A percentile compares a stretch with the other conserved stretches of the same genome.
These are phyloP conservation scores for Elasticomyces elasticus DNA, from an alignment of 495 filamentous ascomycete genomes.

Conservation along the genomic window DNA sequence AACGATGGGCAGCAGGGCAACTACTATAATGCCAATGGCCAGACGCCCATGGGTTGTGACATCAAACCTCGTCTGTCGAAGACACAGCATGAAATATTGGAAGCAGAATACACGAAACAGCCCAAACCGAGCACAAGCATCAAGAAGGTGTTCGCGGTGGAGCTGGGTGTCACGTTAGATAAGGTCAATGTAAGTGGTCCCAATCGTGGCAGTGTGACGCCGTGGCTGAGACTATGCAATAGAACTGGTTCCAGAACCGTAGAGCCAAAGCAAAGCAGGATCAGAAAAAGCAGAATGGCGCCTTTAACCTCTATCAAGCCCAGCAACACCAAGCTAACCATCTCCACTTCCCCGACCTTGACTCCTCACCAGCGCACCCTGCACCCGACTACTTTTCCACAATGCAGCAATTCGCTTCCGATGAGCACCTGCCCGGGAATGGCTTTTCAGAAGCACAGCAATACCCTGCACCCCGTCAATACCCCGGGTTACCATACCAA, in stretches of 20 bases:
- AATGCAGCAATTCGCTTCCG: conserved; percentile 9
- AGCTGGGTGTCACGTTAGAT: conserved; percentile 31
- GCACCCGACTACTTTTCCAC: conserved; percentile 11
- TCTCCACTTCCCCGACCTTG: conserved; percentile 1
- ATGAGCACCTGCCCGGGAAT: neutral
- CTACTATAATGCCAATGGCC: conserved; percentile 1
- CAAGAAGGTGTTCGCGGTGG: conserved; percentile 35
- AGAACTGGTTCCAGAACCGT: conserved; percentile 41
- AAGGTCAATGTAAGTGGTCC: conserved; percentile 35
- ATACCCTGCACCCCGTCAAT: neutral
- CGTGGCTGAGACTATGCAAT: conserved; percentile 9
- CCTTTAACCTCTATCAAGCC: conserved; percentile 1
- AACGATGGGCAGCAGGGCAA: neutral
- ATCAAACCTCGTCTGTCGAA: conserved; percentile 37
- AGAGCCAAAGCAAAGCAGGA: conserved; percentile 38
- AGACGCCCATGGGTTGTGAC: conserved; percentile 19
- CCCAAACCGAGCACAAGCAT: conserved; percentile 32
- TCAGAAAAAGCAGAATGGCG: conserved; percentile 27
- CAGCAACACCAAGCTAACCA: conserved; percentile 4
- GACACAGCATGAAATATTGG: conserved; percentile 36
- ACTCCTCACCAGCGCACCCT: conserved; percentile 11
- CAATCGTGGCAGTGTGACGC: neutral
- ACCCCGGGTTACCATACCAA: neutral
- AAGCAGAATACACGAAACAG: conserved; percentile 30
- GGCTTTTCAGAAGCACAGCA: conserved; percentile 6